These are phyloP conservation scores for Elsinoe arachidis DNA, from an alignment of 2,329 filamentous ascomycete genomes.

Conservation along the genomic window DNA sequence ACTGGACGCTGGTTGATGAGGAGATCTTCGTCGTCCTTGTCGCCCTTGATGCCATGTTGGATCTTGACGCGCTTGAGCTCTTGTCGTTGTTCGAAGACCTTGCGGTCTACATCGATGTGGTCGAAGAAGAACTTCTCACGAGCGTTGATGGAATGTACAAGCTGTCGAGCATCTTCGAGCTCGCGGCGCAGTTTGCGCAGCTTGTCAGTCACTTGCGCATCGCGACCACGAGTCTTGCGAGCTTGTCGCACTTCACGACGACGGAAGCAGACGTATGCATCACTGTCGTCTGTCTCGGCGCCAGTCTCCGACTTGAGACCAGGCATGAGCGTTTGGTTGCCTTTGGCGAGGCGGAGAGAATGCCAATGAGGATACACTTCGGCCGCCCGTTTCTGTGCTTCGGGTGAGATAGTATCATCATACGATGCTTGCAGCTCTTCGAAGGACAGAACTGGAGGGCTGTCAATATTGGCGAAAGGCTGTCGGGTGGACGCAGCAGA, in stretches of 20 bases:
- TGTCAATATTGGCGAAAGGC: constrained; percentile 83
- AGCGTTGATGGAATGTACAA: constrained; percentile 68
- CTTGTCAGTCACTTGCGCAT: constrained; percentile 90
- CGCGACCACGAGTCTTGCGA: constrained; percentile 86
- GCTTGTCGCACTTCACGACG: constrained; percentile 88
- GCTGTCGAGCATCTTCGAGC: constrained; percentile 75
- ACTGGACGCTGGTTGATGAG: constrained; percentile 70
- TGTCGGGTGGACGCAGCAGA: constrained; percentile 74
- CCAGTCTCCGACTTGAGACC: constrained; percentile 88
- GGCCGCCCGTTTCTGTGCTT: constrained; percentile 55
- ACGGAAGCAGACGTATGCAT: constrained; percentile 97
- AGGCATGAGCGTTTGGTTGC: constrained; percentile 66
- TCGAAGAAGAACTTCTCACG: constrained; percentile 75
- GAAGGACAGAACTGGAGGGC: constrained; percentile 61
- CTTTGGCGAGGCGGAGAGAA: constrained; percentile 53
- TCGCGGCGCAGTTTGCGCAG: constrained; percentile 84
- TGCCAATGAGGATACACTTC: constrained; percentile 89
- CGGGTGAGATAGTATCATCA: constrained; percentile 45
- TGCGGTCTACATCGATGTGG: constrained; percentile 62
- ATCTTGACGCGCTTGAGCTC: constrained; percentile 82
- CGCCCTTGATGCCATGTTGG: constrained; percentile 67
- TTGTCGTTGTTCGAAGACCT: constrained; percentile 73
- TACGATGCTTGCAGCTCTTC: constrained; percentile 55
- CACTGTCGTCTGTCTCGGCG: constrained; percentile 86
- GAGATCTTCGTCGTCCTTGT: constrained; percentile 84